phyloP scores from a whole-genome alignment of 2,329 filamentous ascomycete species.

The Cephalotrichum gorgonifer region DNA sequence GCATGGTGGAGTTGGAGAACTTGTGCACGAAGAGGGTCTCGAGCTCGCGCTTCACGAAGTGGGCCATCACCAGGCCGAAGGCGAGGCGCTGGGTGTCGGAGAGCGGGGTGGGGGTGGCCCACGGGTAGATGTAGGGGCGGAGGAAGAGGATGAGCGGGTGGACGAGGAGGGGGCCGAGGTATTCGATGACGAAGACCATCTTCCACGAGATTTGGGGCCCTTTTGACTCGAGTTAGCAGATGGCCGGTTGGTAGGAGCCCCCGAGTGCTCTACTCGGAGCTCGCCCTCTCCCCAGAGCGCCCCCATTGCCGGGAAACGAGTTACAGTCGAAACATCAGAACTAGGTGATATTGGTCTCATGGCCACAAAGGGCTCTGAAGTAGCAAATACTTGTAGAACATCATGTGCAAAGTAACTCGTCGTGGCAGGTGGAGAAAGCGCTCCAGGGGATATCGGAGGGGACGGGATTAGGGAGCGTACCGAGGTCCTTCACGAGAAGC shows the following conservation, averaged over 20 bases:
- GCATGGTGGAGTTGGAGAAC: conserved; percentile 94
- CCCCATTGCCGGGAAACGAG: no score
- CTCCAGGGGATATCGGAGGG: not conserved
- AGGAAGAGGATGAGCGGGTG: conserved; percentile 64
- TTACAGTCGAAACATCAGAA: not conserved
- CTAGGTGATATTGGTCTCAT: not conserved
- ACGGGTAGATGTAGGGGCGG: conserved; percentile 52
- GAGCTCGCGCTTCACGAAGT: conserved; percentile 91
- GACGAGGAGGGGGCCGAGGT: conserved; percentile 82
- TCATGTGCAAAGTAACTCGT: no score
- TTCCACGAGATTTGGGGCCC: conserved; percentile 86
- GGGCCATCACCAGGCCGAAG: conserved; percentile 62
- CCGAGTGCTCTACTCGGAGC: no score
- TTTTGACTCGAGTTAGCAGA: conserved; percentile 21
- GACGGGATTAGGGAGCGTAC: conserved; percentile 34
- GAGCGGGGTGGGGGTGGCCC: conserved; percentile 38
- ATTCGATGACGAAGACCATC: conserved; percentile 92
- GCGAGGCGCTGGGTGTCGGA: conserved; percentile 61
- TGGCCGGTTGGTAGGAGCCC: not conserved
- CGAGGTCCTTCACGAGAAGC: conserved; percentile 87
- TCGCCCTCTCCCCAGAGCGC: no score
- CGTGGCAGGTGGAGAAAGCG: no score
- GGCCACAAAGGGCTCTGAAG: no score
- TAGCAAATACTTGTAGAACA: no score
- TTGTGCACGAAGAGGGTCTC: conserved; percentile 93